Evolutionary conservation across 805 yeast species (phyloP).

Genomic region (Saccharomycopsis guyanensis): DNA sequence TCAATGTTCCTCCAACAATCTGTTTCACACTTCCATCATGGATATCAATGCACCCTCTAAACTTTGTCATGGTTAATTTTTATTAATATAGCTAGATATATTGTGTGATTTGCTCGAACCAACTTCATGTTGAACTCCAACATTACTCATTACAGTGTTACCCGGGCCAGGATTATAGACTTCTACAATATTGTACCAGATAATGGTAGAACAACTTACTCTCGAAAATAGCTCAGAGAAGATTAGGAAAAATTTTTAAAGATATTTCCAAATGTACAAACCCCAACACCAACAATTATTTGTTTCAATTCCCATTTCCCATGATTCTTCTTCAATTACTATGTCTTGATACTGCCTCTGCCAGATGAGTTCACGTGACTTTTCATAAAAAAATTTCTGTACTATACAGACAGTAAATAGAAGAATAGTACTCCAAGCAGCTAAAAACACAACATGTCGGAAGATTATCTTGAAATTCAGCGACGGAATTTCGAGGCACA

Average conservation of each 20-base stretch:
- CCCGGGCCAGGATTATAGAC: too few relatives aligned
- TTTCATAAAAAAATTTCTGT: not conserved
- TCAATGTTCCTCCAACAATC: conserved; percentile 89
- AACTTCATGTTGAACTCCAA: not conserved
- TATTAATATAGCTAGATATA: not conserved
- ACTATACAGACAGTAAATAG: not conserved
- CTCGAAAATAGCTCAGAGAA: too few relatives aligned
- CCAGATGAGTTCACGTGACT: conserved; percentile 6
- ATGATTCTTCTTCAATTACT: too few relatives aligned
- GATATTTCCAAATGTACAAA: too few relatives aligned
- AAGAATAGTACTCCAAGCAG: not conserved
- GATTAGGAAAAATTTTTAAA: too few relatives aligned
- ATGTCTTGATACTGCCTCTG: too few relatives aligned
- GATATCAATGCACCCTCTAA: conserved; percentile 91
- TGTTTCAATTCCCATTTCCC: too few relatives aligned
- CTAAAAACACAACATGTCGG: not conserved
- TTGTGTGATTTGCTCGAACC: not conserved
- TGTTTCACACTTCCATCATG: conserved; percentile 95
- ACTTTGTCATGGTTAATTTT: conserved; percentile 60
- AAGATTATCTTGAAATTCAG: conserved; percentile 38
- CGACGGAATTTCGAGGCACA: conserved; percentile 55
- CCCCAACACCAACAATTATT: too few relatives aligned
- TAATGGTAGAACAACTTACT: too few relatives aligned
- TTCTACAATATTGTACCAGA: too few relatives aligned
- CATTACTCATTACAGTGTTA: too few relatives aligned